phyloP scores from a whole-genome alignment of 169 alveolate genomes.

The Plasmodium cynomolgi region DNA sequence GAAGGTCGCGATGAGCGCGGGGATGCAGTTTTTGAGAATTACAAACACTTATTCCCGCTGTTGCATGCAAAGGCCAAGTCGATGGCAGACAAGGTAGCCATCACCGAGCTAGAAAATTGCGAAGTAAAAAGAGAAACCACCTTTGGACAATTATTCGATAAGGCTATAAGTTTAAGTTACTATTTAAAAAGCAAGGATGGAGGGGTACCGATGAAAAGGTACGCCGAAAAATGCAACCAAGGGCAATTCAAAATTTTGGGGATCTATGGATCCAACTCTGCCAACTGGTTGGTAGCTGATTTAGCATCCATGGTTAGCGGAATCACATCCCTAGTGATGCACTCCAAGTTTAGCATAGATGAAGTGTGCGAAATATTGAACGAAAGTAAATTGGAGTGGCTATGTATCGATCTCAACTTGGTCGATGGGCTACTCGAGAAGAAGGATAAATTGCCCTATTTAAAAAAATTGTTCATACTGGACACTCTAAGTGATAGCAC shows the following conservation, averaged over 20 bases:
- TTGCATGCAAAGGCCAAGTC: neutral
- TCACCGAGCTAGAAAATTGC: constrained; percentile 9
- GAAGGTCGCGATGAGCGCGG: neutral
- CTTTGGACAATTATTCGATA: neutral
- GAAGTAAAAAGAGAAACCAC: constrained; percentile 3
- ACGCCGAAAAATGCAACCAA: constrained; percentile 34
- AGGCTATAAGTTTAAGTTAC: neutral
- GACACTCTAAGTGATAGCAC: neutral
- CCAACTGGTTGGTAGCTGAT: constrained; percentile 53
- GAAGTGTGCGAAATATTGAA: constrained; percentile 39
- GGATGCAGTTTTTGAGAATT: neutral
- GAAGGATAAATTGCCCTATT: constrained; percentile 8
- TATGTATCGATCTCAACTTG: constrained; percentile 24
- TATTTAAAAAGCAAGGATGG: constrained; percentile 16
- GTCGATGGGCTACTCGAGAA: neutral
- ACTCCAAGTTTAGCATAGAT: constrained; percentile 43
- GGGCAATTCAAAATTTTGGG: constrained; percentile 42
- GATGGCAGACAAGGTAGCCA: neutral
- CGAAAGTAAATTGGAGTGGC: constrained; percentile 51
- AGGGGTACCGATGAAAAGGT: constrained; percentile 25
- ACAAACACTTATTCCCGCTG: neutral
- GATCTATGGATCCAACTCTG: constrained; percentile 50
- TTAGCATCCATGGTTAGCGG: constrained; percentile 22
- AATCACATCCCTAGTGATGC: constrained; percentile 47
- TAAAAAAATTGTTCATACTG: constrained; percentile 36